phyloP scores from a whole-genome alignment of 352 stramenopile genomes.

The Globisporangium nunn region DNA sequence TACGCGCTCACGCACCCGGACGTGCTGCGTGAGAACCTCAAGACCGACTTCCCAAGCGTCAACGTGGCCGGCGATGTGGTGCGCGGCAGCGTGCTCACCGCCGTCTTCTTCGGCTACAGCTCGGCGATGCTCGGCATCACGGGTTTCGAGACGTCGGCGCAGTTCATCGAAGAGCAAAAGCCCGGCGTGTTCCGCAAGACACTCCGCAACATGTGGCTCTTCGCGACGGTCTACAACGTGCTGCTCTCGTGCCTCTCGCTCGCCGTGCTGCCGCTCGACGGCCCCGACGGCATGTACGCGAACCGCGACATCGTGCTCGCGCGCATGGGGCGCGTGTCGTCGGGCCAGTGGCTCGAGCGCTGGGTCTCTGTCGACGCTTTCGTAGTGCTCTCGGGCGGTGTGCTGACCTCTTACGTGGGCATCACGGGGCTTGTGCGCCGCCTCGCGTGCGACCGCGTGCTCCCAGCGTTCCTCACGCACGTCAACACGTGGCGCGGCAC shows the following conservation, averaged over 20 bases:
- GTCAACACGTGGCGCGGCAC: constrained; percentile 58
- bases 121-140: constrained; percentile 84
- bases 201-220: constrained; percentile 69
- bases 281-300: constrained; percentile 24
- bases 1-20: constrained; percentile 49
- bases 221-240: constrained; percentile 82
- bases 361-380: constrained; percentile 80
- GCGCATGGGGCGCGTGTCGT: constrained; percentile 33
- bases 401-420: constrained; percentile 78
- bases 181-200: constrained; percentile 75
- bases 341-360: constrained; percentile 34
- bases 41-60: constrained; percentile 41
- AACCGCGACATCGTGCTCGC: constrained; percentile 65
- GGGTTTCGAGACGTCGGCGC: constrained; percentile 81
- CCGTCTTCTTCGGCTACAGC: constrained; percentile 67
- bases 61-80: constrained; percentile 37
- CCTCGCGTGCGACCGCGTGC: constrained; percentile 59
- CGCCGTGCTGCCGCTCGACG: constrained; percentile 62
- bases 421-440: constrained; percentile 71
- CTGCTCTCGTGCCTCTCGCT: constrained; percentile 56
- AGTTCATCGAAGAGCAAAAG: constrained; percentile 85
- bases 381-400: constrained; percentile 76
- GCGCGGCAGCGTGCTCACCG: constrained; percentile 26
- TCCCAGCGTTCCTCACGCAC: constrained; percentile 44
- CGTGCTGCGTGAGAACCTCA: constrained; percentile 60